A percentile compares a stretch with the other conserved stretches of the same genome.
phyloP scores from a whole-genome alignment of 768 basidiomycete species.

The Lanmaoa pseudosensibilis region DNA sequence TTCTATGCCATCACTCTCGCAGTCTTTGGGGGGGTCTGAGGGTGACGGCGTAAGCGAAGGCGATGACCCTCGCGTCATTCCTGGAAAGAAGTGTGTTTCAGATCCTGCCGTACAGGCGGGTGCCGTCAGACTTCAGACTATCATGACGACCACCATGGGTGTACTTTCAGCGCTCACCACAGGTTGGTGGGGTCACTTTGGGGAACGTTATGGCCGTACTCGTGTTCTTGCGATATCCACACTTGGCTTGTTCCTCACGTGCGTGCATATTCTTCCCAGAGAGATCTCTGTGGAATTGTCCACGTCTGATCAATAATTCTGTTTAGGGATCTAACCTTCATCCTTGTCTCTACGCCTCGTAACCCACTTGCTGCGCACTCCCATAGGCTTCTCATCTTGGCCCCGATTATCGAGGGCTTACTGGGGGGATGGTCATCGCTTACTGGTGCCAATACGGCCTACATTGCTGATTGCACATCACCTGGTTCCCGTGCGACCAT shows the following conservation, averaged over 20 bases:
- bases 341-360: slow-evolving; percentile 70
- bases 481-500: slow-evolving; percentile 73
- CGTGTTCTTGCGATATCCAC: slow-evolving; percentile 66
- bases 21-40: slow-evolving; percentile 17
- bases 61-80: slow-evolving; percentile 40
- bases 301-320: slow-evolving; percentile 1
- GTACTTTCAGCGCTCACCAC: slow-evolving; percentile 78
- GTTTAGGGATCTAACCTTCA: slow-evolving; percentile 71
- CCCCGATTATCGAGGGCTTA: slow-evolving; percentile 77
- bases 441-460: slow-evolving; percentile 64
- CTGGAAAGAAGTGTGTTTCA: slow-evolving; percentile 40
- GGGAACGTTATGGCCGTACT: slow-evolving; percentile 76
- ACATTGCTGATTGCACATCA: slow-evolving; percentile 78
- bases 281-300: neutral
- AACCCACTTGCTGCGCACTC: slow-evolving; percentile 62
- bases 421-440: slow-evolving; percentile 76
- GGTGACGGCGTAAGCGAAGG: slow-evolving; percentile 34
- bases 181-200: slow-evolving; percentile 83
- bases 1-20: neutral
- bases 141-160: slow-evolving; percentile 77
- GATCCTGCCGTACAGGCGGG: slow-evolving; percentile 63
- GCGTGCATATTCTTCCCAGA: slow-evolving; percentile 35
- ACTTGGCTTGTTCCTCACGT: slow-evolving; percentile 74
- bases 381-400: slow-evolving; percentile 72
- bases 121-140: slow-evolving; percentile 73